A percentile compares a stretch with the other conserved stretches of the same genome.
Conservation (phyloP, 345 rosid genomes). For the Gossypium raimondii region DNA sequence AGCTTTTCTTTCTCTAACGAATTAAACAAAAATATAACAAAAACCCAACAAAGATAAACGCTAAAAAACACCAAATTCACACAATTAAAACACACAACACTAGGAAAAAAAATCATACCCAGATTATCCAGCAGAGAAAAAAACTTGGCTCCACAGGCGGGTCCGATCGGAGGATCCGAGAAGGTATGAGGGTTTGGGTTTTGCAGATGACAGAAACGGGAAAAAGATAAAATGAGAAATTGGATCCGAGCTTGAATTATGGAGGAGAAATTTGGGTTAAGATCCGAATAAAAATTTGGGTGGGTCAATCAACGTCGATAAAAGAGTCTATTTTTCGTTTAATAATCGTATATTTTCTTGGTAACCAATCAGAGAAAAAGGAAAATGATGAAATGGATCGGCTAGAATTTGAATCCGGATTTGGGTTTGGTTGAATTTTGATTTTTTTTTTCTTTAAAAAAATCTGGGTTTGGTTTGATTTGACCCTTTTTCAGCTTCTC, state of each 20-base stretch:
- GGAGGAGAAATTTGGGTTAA: slow-evolving; percentile 13
- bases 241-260: slow-evolving; percentile 16
- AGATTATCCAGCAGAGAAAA: neutral
- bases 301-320: slow-evolving; percentile 15
- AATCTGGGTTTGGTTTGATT: neutral
- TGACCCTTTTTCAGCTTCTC: neutral
- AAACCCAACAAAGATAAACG: neutral
- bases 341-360: neutral
- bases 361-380: neutral
- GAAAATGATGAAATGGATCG: neutral
- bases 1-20: neutral
- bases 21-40: neutral
- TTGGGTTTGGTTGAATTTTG: neutral
- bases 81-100: neutral
- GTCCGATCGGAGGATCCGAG: slow-evolving; percentile 10
- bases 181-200: slow-evolving; percentile 9
- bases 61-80: neutral
- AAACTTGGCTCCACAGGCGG: slow-evolving; percentile 1
- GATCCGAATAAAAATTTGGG: slow-evolving; percentile 29
- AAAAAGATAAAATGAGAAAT: neutral
- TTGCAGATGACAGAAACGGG: neutral
- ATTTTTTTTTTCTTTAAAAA: neutral
- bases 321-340: neutral
- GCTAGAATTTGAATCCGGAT: neutral
- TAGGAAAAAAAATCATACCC: neutral